Conservation (phyloP, 768 basidiomycete genomes). For the Macrolepiota dolichaula region DNA sequence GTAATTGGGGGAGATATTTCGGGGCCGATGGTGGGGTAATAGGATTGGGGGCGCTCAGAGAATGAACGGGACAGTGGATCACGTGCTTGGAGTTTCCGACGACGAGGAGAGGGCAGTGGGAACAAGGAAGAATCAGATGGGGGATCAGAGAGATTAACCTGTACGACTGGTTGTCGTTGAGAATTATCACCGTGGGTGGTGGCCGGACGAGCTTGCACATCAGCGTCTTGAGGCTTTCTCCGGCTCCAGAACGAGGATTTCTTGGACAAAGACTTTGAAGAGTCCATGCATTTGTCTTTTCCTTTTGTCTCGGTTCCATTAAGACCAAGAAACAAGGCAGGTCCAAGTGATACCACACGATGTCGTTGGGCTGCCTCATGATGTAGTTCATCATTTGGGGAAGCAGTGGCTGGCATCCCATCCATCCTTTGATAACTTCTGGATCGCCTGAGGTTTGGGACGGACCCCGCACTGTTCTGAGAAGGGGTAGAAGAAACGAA, state of each 20-base stretch:
- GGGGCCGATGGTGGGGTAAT: background rate
- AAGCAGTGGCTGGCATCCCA: slow-evolving; percentile 3
- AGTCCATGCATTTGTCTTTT: slow-evolving; percentile 32
- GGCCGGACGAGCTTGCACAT: background rate
- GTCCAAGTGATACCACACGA: slow-evolving; percentile 58
- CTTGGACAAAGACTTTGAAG: slow-evolving; percentile 43
- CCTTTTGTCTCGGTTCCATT: slow-evolving; percentile 37
- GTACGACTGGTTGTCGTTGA: background rate
- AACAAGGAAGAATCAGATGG: background rate
- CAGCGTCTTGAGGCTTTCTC: slow-evolving; percentile 29
- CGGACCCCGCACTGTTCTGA: slow-evolving; percentile 11
- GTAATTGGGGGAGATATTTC: background rate
- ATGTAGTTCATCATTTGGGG: slow-evolving; percentile 17
- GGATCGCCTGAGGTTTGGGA: slow-evolving; percentile 37
- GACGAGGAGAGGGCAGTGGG: background rate
- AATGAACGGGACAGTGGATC: background rate
- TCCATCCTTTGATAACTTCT: slow-evolving; percentile 47
- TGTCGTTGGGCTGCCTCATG: slow-evolving; percentile 29
- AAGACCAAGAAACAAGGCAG: slow-evolving; percentile 35
- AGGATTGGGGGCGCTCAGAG: slow-evolving; percentile 4
- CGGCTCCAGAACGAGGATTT: slow-evolving; percentile 69
- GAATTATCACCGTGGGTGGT: slow-evolving; percentile 4
- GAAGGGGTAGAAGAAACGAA: slow-evolving; percentile 31
- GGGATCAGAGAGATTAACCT: background rate
- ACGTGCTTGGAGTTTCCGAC: slow-evolving; percentile 7